Evolutionary conservation across 257 asterid genomes (phyloP).

Genomic region (Plectranthus barbatus): DNA sequence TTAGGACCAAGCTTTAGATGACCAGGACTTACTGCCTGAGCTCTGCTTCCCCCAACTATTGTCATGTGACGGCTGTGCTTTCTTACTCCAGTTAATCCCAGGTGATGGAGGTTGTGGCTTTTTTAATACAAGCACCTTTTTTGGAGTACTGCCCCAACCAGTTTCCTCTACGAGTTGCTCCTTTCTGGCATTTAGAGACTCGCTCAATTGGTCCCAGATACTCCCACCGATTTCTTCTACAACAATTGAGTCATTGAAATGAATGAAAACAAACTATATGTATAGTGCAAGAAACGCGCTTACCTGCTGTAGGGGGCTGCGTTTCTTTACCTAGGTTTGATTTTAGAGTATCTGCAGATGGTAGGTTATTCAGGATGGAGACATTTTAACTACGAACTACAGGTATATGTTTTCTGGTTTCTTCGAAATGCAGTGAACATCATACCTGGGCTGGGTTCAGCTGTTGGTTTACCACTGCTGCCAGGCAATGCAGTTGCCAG

Average conservation of each 20-base stretch:
- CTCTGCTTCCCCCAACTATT: constrained; percentile 30
- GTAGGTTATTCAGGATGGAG: not conserved
- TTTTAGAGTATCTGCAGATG: constrained; percentile 14
- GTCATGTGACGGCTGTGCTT: constrained; percentile 33
- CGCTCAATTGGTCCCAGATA: constrained; percentile 69
- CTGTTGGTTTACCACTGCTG: constrained; percentile 25
- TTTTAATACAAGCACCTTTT: constrained; percentile 29
- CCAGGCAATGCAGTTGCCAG: constrained; percentile 16
- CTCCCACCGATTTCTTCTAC: constrained; percentile 37
- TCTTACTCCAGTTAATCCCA: constrained; percentile 16
- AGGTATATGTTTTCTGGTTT: not conserved
- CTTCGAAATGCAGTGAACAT: not conserved
- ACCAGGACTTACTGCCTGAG: constrained; percentile 41
- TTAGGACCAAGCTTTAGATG: constrained; percentile 30
- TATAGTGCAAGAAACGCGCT: not conserved
- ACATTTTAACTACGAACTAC: not conserved
- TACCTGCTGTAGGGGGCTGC: constrained; percentile 25
- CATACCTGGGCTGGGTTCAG: constrained; percentile 36
- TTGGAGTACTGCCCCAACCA: constrained; percentile 35
- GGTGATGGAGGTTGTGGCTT: constrained; percentile 28
- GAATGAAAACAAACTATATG: not conserved
- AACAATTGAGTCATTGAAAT: not conserved
- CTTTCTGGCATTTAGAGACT: constrained; percentile 54
- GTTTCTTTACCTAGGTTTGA: constrained; percentile 19
- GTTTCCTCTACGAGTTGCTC: constrained; percentile 36